Evolutionary conservation across 768 basidiomycete species (phyloP).

Genomic region (Lyophyllum semitale): DNA sequence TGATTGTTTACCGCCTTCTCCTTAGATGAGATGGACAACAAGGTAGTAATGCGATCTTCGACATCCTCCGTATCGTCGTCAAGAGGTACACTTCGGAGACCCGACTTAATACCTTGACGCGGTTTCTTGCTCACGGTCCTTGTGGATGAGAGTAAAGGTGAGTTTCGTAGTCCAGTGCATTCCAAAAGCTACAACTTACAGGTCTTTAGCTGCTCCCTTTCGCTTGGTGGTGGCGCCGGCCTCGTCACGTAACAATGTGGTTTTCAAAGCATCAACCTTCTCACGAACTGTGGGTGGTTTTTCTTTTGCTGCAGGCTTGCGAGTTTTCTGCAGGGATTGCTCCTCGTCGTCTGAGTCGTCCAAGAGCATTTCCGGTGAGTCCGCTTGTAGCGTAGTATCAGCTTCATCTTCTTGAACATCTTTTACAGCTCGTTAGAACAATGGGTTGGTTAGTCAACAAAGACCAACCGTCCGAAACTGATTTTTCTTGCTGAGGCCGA

Average conservation of each 20-base stretch:
- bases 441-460: background rate
- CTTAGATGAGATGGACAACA: background rate
- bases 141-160: background rate
- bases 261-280: background rate
- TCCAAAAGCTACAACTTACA: background rate
- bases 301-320: background rate
- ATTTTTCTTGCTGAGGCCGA: too few species aligned
- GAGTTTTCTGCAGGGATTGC: too few species aligned
- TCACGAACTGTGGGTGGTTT: background rate
- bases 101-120: background rate
- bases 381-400: background rate
- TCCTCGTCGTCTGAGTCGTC: background rate
- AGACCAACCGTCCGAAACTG: background rate
- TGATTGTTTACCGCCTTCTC: background rate
- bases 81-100: background rate
- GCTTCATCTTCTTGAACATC: background rate
- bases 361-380: background rate
- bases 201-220: background rate
- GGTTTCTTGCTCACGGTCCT: background rate
- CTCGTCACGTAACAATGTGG: background rate
- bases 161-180: background rate
- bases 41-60: background rate
- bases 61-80: background rate
- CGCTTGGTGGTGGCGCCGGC: background rate
- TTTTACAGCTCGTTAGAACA: too few species aligned